Evolutionary conservation across 129 eudicot genomes (phyloP), one percentile per base, ranked within the genome.

Genomic region (Rutidosis leptorrhynchoides): DNA sequence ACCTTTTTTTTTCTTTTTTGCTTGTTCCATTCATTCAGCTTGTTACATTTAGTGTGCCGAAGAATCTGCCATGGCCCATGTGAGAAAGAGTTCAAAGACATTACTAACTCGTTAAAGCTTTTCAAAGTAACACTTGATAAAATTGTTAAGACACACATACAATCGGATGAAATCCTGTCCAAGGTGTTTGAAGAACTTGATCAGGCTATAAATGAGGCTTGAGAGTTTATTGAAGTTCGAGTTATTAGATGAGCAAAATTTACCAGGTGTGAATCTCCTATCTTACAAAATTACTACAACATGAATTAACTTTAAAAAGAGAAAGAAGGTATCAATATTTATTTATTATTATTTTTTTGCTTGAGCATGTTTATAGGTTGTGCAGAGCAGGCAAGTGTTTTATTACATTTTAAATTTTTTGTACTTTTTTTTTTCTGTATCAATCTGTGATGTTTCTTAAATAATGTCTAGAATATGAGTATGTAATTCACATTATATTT

Each of bases 21-120:
- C n/a, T n/a, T n/a, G n/a, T n/a, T 79, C 95, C 97, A 62, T 94
- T 89, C 81, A 82, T 89, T 75, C 99, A 86, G 81, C 81, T 94
- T 30, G 86, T 84, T 45, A 82, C 96, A 74, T 83, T 87, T 69
- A 76, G 75, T 23, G 69, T 78, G 24, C 68, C 83, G 23, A 89
- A 73, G 77, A 74, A 68, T 56, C 66, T 94, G 80, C 97, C 99
- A 71, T n/a, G n/a, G n/a, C n/a, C n/a, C n/a, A n/a, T 53, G 76
- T 77, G 83, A 84, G 69, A 82, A 75, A 62, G 85, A 77, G 55
- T 89, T 71, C 81, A 83, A 51, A 62, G 65, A 77, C 53, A 24
- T 86, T 26, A 83, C 85, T 29, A 73, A 68, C 67, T 71, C 73
- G 21, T 59, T 94, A 73, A 94, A 94, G 86, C 84, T 80, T 67